phyloP scores from a whole-genome alignment of 257 asterid species.

The Gentiana straminea region DNA sequence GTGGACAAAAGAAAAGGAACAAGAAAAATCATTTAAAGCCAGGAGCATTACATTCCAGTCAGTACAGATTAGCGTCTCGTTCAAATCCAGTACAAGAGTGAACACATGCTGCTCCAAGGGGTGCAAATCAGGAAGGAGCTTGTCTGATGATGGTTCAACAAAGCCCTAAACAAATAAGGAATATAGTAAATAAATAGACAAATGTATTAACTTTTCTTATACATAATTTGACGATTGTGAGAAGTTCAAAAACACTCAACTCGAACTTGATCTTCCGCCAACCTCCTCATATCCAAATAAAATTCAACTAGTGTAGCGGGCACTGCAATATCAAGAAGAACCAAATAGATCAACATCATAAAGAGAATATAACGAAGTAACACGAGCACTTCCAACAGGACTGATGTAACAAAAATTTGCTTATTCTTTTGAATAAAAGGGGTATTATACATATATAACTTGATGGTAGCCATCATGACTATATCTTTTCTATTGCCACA shows the following conservation, averaged over 20 bases:
- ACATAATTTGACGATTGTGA: neutral
- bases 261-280: conserved; percentile 72
- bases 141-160: conserved; percentile 80
- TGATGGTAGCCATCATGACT: neutral
- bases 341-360: conserved; percentile 8
- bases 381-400: neutral
- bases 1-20: neutral
- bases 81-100: conserved; percentile 83
- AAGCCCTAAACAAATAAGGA: conserved; percentile 40
- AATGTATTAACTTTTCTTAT: neutral
- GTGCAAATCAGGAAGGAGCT: conserved; percentile 84
- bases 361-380: neutral
- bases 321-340: conserved; percentile 30
- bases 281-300: conserved; percentile 66
- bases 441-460: neutral
- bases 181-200: neutral
- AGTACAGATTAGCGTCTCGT: conserved; percentile 69
- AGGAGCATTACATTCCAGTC: conserved; percentile 66
- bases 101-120: conserved; percentile 76
- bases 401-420: neutral
- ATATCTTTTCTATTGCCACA: too few relatives aligned
- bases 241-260: conserved; percentile 31
- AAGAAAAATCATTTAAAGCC: conserved; percentile 1
- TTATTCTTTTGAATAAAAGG: neutral
- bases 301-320: conserved; percentile 63